These are phyloP conservation scores for Lotmaria passim DNA, from an alignment of 208 protist species.

Conservation along the genomic window DNA sequence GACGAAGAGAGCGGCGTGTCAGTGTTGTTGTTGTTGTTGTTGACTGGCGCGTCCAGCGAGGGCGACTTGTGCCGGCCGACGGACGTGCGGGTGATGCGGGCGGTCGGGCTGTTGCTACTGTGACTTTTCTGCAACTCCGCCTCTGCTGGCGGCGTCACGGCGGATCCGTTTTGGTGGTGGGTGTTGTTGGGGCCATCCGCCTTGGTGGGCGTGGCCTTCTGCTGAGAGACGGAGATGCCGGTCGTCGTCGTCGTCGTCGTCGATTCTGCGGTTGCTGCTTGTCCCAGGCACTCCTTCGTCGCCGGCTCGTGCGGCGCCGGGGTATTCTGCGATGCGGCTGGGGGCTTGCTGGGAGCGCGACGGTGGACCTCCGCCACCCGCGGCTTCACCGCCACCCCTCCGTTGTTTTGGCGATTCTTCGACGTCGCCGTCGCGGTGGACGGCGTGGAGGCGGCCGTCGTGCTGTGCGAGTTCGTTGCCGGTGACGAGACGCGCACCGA, in stretches of 20 bases:
- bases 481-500: constrained; percentile 16
- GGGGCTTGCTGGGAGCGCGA: not conserved
- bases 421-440: not conserved
- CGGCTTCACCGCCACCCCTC: constrained; percentile 10
- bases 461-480: constrained; percentile 9
- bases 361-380: constrained; percentile 21
- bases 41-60: not conserved
- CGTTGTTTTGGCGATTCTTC: not conserved
- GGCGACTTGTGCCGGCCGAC: constrained; percentile 11
- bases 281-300: not conserved
- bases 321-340: not conserved
- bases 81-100: constrained; percentile 11
- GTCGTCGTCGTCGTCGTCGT: not conserved
- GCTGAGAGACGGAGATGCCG: constrained; percentile 1
- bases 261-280: not conserved
- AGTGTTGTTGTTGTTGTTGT: constrained; percentile 2
- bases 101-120: not conserved
- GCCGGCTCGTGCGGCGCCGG: not conserved
- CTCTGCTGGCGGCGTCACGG: not conserved
- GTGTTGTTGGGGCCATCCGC: constrained; percentile 1
- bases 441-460: constrained; percentile 11
- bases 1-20: not conserved
- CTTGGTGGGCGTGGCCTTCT: constrained; percentile 5
- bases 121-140: not conserved
- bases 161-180: constrained; percentile 16